Evolutionary conservation across 2,329 filamentous ascomycete genomes (phyloP).

Genomic region (Didymella pomorum): DNA sequence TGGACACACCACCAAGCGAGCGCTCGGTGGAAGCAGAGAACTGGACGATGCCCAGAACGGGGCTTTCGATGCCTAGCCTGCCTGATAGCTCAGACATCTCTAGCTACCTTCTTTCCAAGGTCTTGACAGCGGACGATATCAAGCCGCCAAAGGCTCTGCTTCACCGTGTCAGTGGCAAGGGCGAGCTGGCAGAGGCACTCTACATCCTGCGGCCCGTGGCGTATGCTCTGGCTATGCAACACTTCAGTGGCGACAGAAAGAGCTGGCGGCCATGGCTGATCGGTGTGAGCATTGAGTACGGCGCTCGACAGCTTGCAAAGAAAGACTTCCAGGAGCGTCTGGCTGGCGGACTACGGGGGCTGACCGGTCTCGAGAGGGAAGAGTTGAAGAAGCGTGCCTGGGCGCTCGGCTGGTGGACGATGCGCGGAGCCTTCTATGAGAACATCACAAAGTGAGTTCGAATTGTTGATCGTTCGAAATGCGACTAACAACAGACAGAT

Average conservation of each 20-base stretch:
- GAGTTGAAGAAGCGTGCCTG: constrained; percentile 88
- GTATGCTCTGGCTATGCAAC: constrained; percentile 84
- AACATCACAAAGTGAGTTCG: constrained; percentile 76
- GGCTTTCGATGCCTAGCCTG: constrained; percentile 81
- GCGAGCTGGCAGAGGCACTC: constrained; percentile 85
- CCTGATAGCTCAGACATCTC: constrained; percentile 84
- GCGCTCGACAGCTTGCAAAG: constrained; percentile 83
- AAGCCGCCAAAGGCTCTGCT: constrained; percentile 87
- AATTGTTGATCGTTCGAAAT: too few relatives aligned
- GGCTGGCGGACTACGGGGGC: constrained; percentile 74
- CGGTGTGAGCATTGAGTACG: constrained; percentile 84
- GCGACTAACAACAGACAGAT: constrained; percentile 51
- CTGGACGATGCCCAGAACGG: constrained; percentile 96
- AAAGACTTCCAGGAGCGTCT: constrained; percentile 68
- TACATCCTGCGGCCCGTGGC: constrained; percentile 89
- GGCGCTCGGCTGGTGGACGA: constrained; percentile 93
- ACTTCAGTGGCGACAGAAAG: constrained; percentile 73
- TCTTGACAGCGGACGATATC: constrained; percentile 94
- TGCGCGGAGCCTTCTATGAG: constrained; percentile 97
- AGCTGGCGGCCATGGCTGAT: constrained; percentile 93
- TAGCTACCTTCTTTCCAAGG: constrained; percentile 85
- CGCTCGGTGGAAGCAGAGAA: constrained; percentile 54
- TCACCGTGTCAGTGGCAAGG: constrained; percentile 76
- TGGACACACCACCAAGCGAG: constrained; percentile 56
- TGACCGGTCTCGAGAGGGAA: constrained; percentile 87